A percentile compares a stretch with the other conserved stretches of the same genome.
Evolutionary conservation across 169 alveolate species (phyloP).

Genomic region (Plasmodium gallinaceum): DNA sequence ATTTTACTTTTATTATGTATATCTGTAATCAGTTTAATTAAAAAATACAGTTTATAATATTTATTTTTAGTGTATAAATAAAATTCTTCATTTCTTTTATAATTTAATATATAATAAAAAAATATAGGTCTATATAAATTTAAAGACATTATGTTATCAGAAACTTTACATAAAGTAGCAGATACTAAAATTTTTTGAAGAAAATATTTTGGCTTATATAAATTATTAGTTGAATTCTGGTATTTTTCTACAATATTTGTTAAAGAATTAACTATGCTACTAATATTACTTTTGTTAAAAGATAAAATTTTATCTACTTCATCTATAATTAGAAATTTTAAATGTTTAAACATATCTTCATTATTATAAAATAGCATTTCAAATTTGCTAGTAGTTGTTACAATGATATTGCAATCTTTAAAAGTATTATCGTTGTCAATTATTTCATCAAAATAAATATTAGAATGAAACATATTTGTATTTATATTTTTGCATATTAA

Average conservation of each 20-base stretch:
- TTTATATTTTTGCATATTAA: conserved; percentile 23
- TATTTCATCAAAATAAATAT: conserved; percentile 57
- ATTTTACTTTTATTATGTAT: conserved; percentile 19
- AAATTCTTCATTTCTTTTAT: conserved; percentile 58
- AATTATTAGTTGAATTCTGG: conserved; percentile 10
- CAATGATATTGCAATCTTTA: conserved; percentile 29
- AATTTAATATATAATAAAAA: conserved; percentile 50
- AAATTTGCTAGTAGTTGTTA: conserved; percentile 64
- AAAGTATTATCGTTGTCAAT: conserved; percentile 18
- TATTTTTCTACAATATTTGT: conserved; percentile 44
- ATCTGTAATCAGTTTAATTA: conserved; percentile 17
- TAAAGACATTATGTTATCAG: conserved; percentile 57
- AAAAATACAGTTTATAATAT: conserved; percentile 17
- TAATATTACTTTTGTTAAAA: conserved; percentile 16
- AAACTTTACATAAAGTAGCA: conserved; percentile 67
- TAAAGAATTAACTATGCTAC: conserved; percentile 43
- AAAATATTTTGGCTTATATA: conserved; percentile 57
- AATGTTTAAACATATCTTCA: conserved; percentile 67
- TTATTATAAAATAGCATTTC: conserved; percentile 67
- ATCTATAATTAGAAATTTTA: conserved; percentile 78
- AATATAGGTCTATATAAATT: conserved; percentile 73
- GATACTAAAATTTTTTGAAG: conserved; percentile 59
- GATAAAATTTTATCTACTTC: conserved; percentile 80
- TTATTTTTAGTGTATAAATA: conserved; percentile 17
- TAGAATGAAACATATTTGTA: conserved; percentile 41